Conservation (phyloP, 2,329 filamentous ascomycete species). For the Trichoderma semiorbis region DNA sequence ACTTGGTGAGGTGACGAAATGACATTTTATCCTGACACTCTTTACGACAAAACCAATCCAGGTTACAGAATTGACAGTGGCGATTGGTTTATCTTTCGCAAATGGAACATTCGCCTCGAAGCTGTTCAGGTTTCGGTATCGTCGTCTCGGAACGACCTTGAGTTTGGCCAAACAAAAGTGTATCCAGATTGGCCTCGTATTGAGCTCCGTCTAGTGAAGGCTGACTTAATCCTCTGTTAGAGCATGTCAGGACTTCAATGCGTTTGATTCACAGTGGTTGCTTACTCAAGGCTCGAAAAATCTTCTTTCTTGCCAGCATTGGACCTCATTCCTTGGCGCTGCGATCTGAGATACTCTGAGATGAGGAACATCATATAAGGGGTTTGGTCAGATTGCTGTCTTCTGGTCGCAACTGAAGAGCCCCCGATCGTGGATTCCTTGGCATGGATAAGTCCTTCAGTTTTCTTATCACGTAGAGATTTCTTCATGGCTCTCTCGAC, state of each 20-base stretch:
- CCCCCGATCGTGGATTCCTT: not conserved
- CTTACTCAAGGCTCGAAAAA: not conserved
- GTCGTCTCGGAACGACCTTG: not conserved
- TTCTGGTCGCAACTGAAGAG: not conserved
- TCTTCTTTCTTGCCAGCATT: not conserved
- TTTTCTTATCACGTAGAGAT: not conserved
- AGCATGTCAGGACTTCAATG: not conserved
- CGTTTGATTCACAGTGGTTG: not conserved
- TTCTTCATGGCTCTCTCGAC: not conserved
- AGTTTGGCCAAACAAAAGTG: not conserved
- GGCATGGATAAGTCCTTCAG: not conserved
- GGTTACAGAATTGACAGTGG: not conserved
- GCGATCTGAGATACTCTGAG: not conserved
- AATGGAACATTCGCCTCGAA: not conserved
- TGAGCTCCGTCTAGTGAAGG: not conserved
- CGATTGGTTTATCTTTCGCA: not conserved
- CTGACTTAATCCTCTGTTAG: not conserved
- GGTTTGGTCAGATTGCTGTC: not conserved
- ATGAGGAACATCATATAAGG: not conserved
- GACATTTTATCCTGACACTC: not conserved
- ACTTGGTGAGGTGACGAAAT: not conserved
- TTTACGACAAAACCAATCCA: not conserved
- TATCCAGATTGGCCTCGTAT: not conserved
- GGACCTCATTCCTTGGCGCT: not conserved
- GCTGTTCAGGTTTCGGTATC: not conserved